These are phyloP conservation scores for Tricholoma matsutake DNA, from an alignment of 768 basidiomycete species.

Conservation along the genomic window DNA sequence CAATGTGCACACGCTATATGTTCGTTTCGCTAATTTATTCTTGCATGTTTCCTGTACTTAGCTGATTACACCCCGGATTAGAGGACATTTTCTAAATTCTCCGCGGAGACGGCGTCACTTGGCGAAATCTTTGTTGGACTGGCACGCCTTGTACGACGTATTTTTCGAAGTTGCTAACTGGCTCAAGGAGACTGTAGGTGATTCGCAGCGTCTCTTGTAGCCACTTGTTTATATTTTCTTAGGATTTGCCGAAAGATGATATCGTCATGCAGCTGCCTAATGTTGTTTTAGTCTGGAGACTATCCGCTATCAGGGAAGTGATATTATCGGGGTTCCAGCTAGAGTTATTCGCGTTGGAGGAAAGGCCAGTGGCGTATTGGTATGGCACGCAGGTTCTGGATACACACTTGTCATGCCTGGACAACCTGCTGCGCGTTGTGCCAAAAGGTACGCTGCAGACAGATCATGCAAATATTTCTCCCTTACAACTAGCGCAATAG, in stretches of 20 bases:
- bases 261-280: conserved; percentile 42
- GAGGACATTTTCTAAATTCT: conserved; percentile 66
- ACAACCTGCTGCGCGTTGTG: conserved; percentile 40
- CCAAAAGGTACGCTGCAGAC: conserved; percentile 31
- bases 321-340: conserved; percentile 75
- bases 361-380: conserved; percentile 77
- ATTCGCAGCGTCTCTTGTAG: conserved; percentile 1
- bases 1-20: conserved; percentile 1
- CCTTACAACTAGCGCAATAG: conserved; percentile 29
- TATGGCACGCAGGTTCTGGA: conserved; percentile 58
- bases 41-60: conserved; percentile 22
- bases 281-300: conserved; percentile 53
- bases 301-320: conserved; percentile 62
- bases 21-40: conserved; percentile 6
- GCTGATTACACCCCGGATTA: conserved; percentile 57
- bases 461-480: background rate
- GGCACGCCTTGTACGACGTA: conserved; percentile 62
- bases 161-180: conserved; percentile 32
- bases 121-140: conserved; percentile 59
- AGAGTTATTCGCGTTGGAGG: conserved; percentile 65
- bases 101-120: conserved; percentile 63
- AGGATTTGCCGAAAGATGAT: conserved; percentile 32
- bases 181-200: conserved; percentile 29
- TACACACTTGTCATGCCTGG: conserved; percentile 51
- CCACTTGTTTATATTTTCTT: conserved; percentile 1